Evolutionary conservation across 805 yeast genomes (phyloP), one percentile per base, ranked within the genome.

Genomic region (Debaryomyces tyrocola): DNA sequence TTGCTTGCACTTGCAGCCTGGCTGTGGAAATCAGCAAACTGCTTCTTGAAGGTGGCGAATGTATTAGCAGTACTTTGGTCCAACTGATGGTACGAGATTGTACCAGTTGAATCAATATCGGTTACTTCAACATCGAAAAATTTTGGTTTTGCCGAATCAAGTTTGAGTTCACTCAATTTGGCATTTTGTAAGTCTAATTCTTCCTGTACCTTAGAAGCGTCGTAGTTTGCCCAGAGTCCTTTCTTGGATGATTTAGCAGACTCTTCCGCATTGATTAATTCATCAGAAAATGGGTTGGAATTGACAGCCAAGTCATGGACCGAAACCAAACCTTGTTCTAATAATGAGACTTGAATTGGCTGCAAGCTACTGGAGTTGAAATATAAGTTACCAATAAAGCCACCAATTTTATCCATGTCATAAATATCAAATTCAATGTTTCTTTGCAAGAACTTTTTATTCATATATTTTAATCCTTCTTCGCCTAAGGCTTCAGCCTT

Each of bases 351-450:
- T 56, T 85, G 91, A 51, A 82, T 73, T 18, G 89, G 90, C 17
- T 52, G 49, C 28, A 62, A 54, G 27, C 72, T 69, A 38, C 71
- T 73, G 2, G 80, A 75, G 11, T 77, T 78, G 9, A 80, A 57
- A 59, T 69, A 85, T 43, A 87, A 56, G 57, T 83, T 80, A 40
- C 96, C 94, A 58, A 87, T 80, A 58, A 90, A 90, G 0, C 87
- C 88, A 47, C 96, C 96, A 46, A 84, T 73, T 59, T 83, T 86
- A 62, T 90, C 96, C 43, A 79, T 78, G 47, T 79, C 84, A 53
- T 79, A 79, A 17, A 89, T 77, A 44, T 84, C 85, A 52, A 89
- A 69, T 52, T 79, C 82, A 37, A 89, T 87, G 50, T 83, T 88
- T 59, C 90, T 79, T 68, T 89, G 96, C 62, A 81, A 71, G 43